These are phyloP conservation scores for Yarrowia phangngaensis DNA, from an alignment of 805 yeast genomes.

Conservation along the genomic window DNA sequence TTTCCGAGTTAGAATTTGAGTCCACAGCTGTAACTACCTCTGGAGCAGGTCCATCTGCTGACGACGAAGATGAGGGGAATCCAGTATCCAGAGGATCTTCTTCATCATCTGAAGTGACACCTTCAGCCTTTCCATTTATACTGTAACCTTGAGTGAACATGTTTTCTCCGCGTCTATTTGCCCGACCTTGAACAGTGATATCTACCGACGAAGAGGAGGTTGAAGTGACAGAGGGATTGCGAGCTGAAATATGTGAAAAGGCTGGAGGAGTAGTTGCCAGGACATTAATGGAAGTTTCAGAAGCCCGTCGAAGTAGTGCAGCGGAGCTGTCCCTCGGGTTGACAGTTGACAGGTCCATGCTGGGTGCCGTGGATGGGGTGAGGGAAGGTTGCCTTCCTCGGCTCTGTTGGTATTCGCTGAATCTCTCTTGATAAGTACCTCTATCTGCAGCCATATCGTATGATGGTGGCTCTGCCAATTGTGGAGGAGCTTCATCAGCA, in stretches of 20 bases:
- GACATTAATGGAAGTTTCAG: constrained; percentile 19
- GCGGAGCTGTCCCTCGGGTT: constrained; percentile 4
- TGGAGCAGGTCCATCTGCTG: background rate
- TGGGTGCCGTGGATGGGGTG: constrained; percentile 1
- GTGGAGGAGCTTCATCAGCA: constrained; percentile 30
- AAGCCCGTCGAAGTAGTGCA: constrained; percentile 2
- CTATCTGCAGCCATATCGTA: constrained; percentile 3
- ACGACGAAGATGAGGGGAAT: background rate
- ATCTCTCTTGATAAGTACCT: constrained; percentile 13
- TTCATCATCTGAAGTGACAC: background rate
- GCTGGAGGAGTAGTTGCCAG: constrained; percentile 13
- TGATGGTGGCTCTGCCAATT: constrained; percentile 4
- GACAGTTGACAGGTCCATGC: constrained; percentile 3
- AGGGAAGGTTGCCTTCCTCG: background rate
- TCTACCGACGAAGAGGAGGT: constrained; percentile 7
- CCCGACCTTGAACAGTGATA: constrained; percentile 6
- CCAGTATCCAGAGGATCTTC: background rate
- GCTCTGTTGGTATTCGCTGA: constrained; percentile 3
- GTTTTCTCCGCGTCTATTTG: too few species aligned
- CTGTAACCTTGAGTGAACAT: constrained; percentile 10
- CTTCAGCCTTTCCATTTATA: background rate
- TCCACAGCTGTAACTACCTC: background rate
- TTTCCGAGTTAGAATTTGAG: constrained; percentile 1
- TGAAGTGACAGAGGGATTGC: constrained; percentile 2
- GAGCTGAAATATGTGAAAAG: background rate